Evolutionary conservation across 768 basidiomycete genomes (phyloP).

Genomic region (Tylopilus balloui): DNA sequence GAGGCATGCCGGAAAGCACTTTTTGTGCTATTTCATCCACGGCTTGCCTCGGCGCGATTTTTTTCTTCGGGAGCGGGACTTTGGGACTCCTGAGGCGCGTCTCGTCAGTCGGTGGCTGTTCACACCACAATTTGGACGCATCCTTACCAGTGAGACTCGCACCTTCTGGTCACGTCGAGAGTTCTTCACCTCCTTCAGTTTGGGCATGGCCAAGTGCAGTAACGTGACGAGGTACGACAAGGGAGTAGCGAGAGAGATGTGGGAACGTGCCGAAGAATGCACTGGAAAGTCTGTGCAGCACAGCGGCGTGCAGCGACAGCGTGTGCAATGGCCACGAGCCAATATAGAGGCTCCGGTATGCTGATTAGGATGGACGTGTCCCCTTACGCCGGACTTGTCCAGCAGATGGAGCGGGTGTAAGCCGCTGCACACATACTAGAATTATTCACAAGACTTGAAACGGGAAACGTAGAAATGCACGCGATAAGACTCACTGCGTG

Average conservation of each 20-base stretch:
- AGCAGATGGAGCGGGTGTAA: neutral
- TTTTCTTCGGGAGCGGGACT: slow-evolving; percentile 6
- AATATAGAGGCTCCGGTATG: neutral
- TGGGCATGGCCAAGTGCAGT: neutral
- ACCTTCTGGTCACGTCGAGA: neutral
- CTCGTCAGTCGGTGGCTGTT: neutral
- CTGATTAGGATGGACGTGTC: neutral
- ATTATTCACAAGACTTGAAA: neutral
- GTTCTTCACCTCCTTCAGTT: neutral
- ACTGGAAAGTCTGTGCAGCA: neutral
- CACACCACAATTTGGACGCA: neutral
- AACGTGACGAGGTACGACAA: slow-evolving; percentile 11
- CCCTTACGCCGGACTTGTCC: neutral
- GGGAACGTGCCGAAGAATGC: neutral
- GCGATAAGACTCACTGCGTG: too few species aligned
- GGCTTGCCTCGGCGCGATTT: slow-evolving; percentile 4
- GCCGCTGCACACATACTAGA: neutral
- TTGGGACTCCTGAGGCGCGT: neutral
- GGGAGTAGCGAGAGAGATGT: slow-evolving; percentile 3
- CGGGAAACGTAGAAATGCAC: too few species aligned
- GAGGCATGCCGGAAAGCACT: slow-evolving; percentile 19
- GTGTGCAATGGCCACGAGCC: neutral
- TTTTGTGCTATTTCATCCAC: slow-evolving; percentile 20
- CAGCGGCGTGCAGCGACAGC: neutral
- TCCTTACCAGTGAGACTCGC: slow-evolving; percentile 2